Conservation (phyloP, 352 stramenopile genomes). For the Globisporangium canariense region DNA sequence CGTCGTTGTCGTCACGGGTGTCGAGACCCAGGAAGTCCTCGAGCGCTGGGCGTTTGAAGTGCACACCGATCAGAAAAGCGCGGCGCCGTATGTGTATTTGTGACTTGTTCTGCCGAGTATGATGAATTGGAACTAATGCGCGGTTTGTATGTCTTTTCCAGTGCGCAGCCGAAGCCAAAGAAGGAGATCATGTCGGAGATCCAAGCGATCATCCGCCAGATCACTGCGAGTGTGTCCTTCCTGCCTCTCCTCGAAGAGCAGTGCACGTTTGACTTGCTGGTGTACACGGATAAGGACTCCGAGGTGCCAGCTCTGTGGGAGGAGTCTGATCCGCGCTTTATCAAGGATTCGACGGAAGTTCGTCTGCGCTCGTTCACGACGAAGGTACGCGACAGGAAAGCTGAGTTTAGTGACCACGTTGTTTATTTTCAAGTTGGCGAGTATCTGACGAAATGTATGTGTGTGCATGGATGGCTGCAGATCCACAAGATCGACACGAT, state of each 20-base stretch:
- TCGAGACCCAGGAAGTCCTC: conserved; percentile 95
- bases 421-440: conserved; percentile 15
- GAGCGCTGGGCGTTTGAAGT: conserved; percentile 99
- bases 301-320: conserved; percentile 95
- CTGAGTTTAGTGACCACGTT: conserved; percentile 10
- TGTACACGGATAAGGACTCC: conserved; percentile 98
- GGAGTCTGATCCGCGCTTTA: conserved; percentile 97
- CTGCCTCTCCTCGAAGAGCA: conserved; percentile 97
- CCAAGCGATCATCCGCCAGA: conserved; percentile 99
- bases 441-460: conserved; percentile 18
- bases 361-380: conserved; percentile 97
- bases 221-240: conserved; percentile 99
- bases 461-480: conserved; percentile 30
- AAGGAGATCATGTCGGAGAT: conserved; percentile 99
- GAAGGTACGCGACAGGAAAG: conserved; percentile 59
- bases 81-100: conserved; percentile 29
- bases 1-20: conserved; percentile 97
- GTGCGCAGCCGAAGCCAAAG: conserved; percentile 54
- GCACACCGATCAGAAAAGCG: conserved; percentile 53
- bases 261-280: conserved; percentile 98
- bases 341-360: conserved; percentile 97
- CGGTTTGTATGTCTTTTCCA: conserved; percentile 9
- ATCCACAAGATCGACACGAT: conserved; percentile 98
- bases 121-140: not conserved
- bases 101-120: not conserved